A percentile compares a stretch with the other conserved stretches of the same genome.
Evolutionary conservation across 75 land plant species (phyloP).

Genomic region (Cunninghamia lanceolata): DNA sequence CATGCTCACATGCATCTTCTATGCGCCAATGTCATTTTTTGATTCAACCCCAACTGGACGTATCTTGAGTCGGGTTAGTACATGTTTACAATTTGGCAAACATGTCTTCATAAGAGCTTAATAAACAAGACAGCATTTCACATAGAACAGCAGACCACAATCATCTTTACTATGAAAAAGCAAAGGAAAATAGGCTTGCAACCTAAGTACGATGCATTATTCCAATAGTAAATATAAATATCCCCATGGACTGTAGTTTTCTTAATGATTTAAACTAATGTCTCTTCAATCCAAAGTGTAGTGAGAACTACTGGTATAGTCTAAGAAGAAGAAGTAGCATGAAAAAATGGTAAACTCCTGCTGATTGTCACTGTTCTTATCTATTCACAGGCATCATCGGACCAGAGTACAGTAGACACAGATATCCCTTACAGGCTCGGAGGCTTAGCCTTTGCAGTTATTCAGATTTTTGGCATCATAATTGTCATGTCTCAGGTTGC

Average conservation of each 20-base stretch:
- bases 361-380: neutral
- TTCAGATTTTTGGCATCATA: conserved; percentile 55
- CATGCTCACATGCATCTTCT: conserved; percentile 63
- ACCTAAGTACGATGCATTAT: neutral
- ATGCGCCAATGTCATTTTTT: conserved; percentile 85
- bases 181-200: neutral
- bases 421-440: conserved; percentile 60
- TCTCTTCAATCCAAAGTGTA: neutral
- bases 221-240: neutral
- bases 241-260: neutral
- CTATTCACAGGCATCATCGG: conserved; percentile 61
- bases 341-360: neutral
- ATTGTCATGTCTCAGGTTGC: conserved; percentile 67
- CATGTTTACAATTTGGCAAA: neutral
- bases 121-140: neutral
- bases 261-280: neutral
- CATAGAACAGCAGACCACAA: neutral
- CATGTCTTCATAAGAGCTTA: neutral
- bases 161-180: conserved; percentile 28
- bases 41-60: conserved; percentile 81
- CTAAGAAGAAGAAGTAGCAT: neutral
- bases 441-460: conserved; percentile 47
- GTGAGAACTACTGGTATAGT: neutral
- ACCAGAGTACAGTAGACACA: conserved; percentile 73
- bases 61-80: conserved; percentile 67